Evolutionary conservation across 805 yeast species (phyloP).

Genomic region (Candida succiphila): DNA sequence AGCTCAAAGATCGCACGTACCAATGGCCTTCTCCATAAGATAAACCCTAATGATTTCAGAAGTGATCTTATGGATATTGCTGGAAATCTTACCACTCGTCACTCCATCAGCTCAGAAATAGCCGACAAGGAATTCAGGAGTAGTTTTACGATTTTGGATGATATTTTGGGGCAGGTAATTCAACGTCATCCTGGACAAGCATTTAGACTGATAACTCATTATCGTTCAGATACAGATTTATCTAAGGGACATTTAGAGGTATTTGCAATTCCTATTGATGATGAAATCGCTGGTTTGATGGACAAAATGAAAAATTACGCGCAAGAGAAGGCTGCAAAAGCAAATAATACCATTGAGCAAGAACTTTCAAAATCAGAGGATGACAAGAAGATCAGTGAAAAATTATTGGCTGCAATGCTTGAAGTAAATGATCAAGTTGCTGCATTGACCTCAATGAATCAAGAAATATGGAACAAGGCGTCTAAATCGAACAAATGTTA

Average conservation of each 20-base stretch:
- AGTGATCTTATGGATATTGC: constrained; percentile 12
- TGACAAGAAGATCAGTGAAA: not conserved
- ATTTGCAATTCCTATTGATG: constrained; percentile 10
- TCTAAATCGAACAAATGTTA: constrained; percentile 7
- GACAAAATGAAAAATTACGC: constrained; percentile 10
- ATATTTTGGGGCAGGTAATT: constrained; percentile 29
- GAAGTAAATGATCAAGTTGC: not conserved
- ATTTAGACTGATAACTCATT: constrained; percentile 24
- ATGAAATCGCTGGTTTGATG: constrained; percentile 8
- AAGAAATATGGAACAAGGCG: not conserved
- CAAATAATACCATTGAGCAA: not conserved
- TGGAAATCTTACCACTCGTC: constrained; percentile 17
- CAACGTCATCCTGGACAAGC: constrained; percentile 21
- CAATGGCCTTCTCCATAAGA: constrained; percentile 6
- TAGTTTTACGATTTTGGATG: constrained; percentile 44
- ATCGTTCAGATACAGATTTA: constrained; percentile 6
- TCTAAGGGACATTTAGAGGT: constrained; percentile 5
- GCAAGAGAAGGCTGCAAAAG: not conserved
- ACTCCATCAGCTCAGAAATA: constrained; percentile 32
- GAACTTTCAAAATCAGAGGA: not conserved
- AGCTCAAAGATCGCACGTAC: too few relatives aligned
- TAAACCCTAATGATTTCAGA: constrained; percentile 7
- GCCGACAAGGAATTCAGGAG: constrained; percentile 63
- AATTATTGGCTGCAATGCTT: not conserved
- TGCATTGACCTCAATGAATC: not conserved